phyloP scores from a whole-genome alignment of 1,284 basidiomycete species.

The Irpex sp. region DNA sequence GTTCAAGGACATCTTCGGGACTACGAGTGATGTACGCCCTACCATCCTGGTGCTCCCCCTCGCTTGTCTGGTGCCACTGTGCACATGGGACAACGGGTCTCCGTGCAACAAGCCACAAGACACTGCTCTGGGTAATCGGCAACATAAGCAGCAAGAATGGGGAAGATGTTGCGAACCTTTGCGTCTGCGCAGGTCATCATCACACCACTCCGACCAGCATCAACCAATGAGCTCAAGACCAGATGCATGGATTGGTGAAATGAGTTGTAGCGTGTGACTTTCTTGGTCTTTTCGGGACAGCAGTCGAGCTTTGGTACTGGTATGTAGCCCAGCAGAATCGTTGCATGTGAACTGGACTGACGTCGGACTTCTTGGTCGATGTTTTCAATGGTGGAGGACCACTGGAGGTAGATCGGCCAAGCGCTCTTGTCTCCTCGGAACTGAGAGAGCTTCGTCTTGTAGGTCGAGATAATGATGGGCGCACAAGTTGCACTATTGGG shows the following conservation, averaged over 20 bases:
- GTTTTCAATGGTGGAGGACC: conserved; percentile 18
- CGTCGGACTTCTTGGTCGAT: conserved; percentile 16
- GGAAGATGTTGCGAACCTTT: conserved; percentile 6
- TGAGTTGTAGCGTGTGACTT: conserved; percentile 11
- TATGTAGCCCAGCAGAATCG: conserved; percentile 22
- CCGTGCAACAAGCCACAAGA: conserved; percentile 21
- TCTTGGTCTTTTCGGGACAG: conserved; percentile 4
- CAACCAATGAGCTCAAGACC: conserved; percentile 14
- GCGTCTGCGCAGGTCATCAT: conserved; percentile 18
- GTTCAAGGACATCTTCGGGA: conserved; percentile 3
- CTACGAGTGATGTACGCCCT: conserved; percentile 3
- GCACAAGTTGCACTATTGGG: conserved; percentile 13
- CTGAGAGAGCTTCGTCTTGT: conserved; percentile 18
- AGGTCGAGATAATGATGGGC: conserved; percentile 19
- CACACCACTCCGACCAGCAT: conserved; percentile 10
- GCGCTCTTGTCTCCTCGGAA: conserved; percentile 22
- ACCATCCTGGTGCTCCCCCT: conserved; percentile 13
- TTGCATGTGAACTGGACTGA: conserved; percentile 15
- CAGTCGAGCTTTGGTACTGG: conserved; percentile 13
- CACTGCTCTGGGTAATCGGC: conserved; percentile 25
- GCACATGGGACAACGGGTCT: conserved; percentile 21
- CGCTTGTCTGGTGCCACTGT: conserved; percentile 1
- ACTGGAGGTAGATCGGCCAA: conserved; percentile 21
- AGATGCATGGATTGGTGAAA: conserved; percentile 19
- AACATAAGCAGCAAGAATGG: conserved; percentile 20